phyloP scores from a whole-genome alignment of 2,329 filamentous ascomycete species.

The Alternaria infectoria region DNA sequence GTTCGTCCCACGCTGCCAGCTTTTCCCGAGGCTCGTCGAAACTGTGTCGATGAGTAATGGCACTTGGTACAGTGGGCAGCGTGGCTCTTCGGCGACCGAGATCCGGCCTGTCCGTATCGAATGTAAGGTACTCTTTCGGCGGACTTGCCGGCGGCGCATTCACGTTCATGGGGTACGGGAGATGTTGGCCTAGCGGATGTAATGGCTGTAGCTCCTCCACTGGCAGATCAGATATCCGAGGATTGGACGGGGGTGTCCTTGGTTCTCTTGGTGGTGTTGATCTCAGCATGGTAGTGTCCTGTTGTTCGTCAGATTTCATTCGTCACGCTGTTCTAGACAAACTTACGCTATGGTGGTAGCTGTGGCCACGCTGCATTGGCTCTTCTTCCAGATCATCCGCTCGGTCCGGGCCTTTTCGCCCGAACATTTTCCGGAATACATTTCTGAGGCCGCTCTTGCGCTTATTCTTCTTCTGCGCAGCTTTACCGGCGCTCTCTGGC shows the following conservation, averaged over 20 bases:
- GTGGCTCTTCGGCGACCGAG: constrained; percentile 43
- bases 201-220: constrained; percentile 41
- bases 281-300: constrained; percentile 42
- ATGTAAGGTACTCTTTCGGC: constrained; percentile 44
- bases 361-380: constrained; percentile 32
- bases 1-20: constrained; percentile 38
- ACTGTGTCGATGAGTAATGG: constrained; percentile 34
- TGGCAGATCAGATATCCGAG: constrained; percentile 45
- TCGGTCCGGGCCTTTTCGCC: constrained; percentile 39
- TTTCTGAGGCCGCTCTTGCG: constrained; percentile 45
- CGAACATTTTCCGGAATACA: constrained; percentile 50
- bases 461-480: constrained; percentile 38
- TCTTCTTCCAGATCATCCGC: constrained; percentile 29
- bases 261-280: constrained; percentile 29
- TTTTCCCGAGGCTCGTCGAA: constrained; percentile 33
- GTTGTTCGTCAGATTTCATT: constrained; percentile 4
- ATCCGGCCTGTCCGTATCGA: constrained; percentile 32
- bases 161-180: constrained; percentile 51
- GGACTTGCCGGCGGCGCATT: constrained; percentile 47
- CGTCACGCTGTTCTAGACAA: not conserved
- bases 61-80: constrained; percentile 39
- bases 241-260: constrained; percentile 20
- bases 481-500: constrained; percentile 35
- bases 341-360: constrained; percentile 46
- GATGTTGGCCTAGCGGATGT: constrained; percentile 44